These are phyloP conservation scores for Neofusicoccum sp. DNA, from an alignment of 2,329 filamentous ascomycete species.

Conservation along the genomic window DNA sequence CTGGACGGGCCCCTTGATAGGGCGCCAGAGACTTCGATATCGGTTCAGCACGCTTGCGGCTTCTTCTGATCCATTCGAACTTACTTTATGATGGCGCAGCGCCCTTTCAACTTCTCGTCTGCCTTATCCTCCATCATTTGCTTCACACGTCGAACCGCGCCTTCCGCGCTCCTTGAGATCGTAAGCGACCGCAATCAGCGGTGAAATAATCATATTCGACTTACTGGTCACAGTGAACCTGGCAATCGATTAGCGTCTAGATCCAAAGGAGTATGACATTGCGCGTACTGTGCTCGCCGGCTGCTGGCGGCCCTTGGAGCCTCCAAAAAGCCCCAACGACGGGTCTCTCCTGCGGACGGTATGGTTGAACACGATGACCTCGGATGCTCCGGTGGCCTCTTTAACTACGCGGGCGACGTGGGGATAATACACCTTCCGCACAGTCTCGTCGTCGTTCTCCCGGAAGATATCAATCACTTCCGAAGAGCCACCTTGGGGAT, in stretches of 20 bases:
- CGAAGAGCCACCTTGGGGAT: not conserved
- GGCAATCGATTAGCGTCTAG: not conserved
- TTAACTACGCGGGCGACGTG: slow-evolving; percentile 19
- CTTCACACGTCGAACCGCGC: not conserved
- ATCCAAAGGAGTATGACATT: not conserved
- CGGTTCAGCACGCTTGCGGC: not conserved
- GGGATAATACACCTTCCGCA: slow-evolving; percentile 20
- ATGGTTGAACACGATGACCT: slow-evolving; percentile 21
- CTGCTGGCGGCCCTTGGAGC: not conserved
- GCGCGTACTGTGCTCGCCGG: not conserved
- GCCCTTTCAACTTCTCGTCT: not conserved
- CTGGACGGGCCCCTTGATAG: not conserved
- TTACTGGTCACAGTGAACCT: slow-evolving; percentile 3
- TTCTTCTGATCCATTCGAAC: not conserved
- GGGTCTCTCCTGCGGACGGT: not conserved
- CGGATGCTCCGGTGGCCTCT: slow-evolving; percentile 17
- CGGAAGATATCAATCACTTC: slow-evolving; percentile 15
- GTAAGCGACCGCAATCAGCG: not conserved
- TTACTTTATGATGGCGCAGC: not conserved
- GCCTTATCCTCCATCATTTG: not conserved
- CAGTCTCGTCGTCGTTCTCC: slow-evolving; percentile 7
- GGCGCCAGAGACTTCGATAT: not conserved
- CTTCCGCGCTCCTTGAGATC: not conserved
- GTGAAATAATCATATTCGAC: not conserved
- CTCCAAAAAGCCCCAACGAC: not conserved